Percentiles rank a stretch among this genome's conserved stretches.
Conservation (phyloP, 2,329 filamentous ascomycete genomes). For the Clarireedia paspali region DNA sequence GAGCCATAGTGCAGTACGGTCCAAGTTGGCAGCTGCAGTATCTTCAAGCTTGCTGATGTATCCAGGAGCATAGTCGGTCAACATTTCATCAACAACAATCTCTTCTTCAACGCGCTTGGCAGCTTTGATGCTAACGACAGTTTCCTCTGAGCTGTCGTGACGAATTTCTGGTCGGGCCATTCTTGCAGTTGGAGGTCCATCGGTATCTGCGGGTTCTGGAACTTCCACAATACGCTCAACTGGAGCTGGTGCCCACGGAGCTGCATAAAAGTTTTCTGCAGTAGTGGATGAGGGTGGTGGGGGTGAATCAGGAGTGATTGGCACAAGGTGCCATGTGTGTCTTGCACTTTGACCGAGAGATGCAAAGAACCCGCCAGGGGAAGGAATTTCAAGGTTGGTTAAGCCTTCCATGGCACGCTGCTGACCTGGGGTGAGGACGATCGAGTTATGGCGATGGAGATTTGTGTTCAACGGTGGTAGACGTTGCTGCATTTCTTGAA, state of each 20-base stretch:
- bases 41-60: constrained; percentile 69
- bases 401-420: constrained; percentile 60
- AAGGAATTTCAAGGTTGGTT: constrained; percentile 79
- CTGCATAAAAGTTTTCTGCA: constrained; percentile 86
- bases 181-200: constrained; percentile 61
- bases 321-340: constrained; percentile 70
- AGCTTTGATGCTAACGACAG: constrained; percentile 23
- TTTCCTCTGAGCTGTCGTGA: constrained; percentile 32
- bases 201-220: constrained; percentile 37
- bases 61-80: constrained; percentile 64
- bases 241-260: constrained; percentile 59
- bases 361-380: constrained; percentile 86
- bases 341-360: constrained; percentile 69
- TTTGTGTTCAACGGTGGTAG: constrained; percentile 42
- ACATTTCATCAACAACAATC: constrained; percentile 55
- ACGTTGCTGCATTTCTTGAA: constrained; percentile 46
- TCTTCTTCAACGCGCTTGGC: constrained; percentile 31
- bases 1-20: constrained; percentile 83
- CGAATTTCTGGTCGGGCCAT: constrained; percentile 31
- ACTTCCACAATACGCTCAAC: constrained; percentile 64
- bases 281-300: constrained; percentile 74
- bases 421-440: constrained; percentile 41
- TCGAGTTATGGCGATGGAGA: constrained; percentile 29
- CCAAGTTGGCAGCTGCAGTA: constrained; percentile 64
- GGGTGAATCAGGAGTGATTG: constrained; percentile 44